Conservation (phyloP, 768 basidiomycete species). For the Leccinum subgranulosum region DNA sequence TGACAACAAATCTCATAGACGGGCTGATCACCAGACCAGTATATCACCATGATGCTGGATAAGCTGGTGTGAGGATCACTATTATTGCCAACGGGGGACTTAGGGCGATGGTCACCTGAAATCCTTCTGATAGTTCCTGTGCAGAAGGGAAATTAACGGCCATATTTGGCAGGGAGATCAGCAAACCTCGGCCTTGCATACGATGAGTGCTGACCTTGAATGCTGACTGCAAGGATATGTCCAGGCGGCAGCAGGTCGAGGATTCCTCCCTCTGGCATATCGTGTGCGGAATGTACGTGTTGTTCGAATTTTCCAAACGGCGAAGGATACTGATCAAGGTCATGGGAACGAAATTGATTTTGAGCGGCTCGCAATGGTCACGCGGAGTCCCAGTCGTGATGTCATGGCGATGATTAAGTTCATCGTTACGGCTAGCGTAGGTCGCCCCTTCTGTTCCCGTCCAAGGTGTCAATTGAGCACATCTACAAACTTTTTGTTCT, state of each 20-base stretch:
- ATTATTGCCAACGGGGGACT: not conserved
- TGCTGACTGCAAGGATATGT: conserved; percentile 15
- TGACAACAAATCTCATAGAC: too few species aligned
- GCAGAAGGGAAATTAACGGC: conserved; percentile 16
- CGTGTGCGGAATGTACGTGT: conserved; percentile 26
- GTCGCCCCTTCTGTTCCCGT: conserved; percentile 12
- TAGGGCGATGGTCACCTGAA: conserved; percentile 33
- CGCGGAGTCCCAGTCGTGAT: conserved; percentile 13
- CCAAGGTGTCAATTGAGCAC: conserved; percentile 7
- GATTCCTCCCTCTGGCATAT: conserved; percentile 29
- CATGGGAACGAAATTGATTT: conserved; percentile 22
- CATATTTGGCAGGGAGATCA: conserved; percentile 23
- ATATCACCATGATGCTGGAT: conserved; percentile 18
- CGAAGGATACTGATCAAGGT: conserved; percentile 8
- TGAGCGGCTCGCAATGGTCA: conserved; percentile 13
- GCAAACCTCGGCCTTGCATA: not conserved
- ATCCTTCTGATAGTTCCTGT: conserved; percentile 30
- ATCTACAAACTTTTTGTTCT: not conserved
- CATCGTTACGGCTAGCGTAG: not conserved
- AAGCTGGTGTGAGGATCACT: conserved; percentile 25
- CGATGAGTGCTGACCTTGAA: not conserved
- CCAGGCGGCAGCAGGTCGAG: conserved; percentile 23
- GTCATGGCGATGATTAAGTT: conserved; percentile 4
- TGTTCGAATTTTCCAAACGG: conserved; percentile 27
- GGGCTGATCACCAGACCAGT: too few species aligned